Percentiles rank a stretch among this genome's conserved stretches.
These are phyloP conservation scores for Metschnikowia arizonensis DNA, from an alignment of 805 yeast species.

Conservation along the genomic window DNA sequence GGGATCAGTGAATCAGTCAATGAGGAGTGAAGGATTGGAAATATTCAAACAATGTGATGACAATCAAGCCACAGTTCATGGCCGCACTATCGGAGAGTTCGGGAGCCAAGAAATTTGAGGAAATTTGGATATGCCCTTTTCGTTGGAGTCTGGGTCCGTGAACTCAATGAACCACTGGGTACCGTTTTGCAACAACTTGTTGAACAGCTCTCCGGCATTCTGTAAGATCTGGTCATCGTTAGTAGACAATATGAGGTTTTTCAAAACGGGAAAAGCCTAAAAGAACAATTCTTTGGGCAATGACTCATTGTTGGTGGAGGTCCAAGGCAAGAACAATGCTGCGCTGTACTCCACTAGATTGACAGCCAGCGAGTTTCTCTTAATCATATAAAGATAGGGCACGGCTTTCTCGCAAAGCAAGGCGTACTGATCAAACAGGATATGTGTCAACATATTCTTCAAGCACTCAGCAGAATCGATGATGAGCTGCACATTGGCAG, in stretches of 20 bases:
- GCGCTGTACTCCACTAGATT: constrained; percentile 51
- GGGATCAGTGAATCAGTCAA: no score
- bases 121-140: constrained; percentile 52
- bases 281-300: constrained; percentile 41
- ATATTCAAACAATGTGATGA: constrained; percentile 54
- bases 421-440: constrained; percentile 44
- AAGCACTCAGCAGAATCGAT: constrained; percentile 69
- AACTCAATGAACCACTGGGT: constrained; percentile 31
- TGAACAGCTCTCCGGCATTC: constrained; percentile 69
- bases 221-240: constrained; percentile 78
- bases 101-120: constrained; percentile 68
- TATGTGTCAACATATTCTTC: constrained; percentile 49
- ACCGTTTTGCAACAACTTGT: constrained; percentile 49
- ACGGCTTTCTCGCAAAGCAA: constrained; percentile 48
- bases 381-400: constrained; percentile 44
- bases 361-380: constrained; percentile 20
- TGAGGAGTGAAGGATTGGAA: no score
- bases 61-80: constrained; percentile 66
- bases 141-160: constrained; percentile 28
- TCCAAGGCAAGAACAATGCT: constrained; percentile 48
- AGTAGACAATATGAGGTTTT: constrained; percentile 40
- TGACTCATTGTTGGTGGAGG: constrained; percentile 30
- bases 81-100: constrained; percentile 77
- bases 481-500: constrained; percentile 67
- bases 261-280: constrained; percentile 42